phyloP scores from a whole-genome alignment of 164 flowering plant genomes.

The Platanus orientalis region DNA sequence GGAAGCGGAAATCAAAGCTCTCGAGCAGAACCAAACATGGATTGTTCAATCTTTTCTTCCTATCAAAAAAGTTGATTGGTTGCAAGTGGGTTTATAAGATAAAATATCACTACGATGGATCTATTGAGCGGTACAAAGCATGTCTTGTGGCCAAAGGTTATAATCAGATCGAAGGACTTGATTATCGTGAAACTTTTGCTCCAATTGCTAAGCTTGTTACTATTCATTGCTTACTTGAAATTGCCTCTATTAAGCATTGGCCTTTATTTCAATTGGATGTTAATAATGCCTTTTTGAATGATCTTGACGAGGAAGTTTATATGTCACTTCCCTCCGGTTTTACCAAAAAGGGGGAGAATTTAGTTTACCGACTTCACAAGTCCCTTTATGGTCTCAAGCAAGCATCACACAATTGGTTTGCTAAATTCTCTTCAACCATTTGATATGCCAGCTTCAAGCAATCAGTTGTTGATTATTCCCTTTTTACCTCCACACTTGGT shows the following conservation, averaged over 20 bases:
- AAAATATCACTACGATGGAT: not conserved
- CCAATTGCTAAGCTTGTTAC: not conserved
- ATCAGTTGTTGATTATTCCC: too few relatives aligned
- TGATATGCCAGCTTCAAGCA: not conserved
- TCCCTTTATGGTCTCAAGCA: not conserved
- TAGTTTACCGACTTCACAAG: not conserved
- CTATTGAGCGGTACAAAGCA: not conserved
- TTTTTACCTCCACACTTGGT: too few relatives aligned
- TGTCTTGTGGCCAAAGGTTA: not conserved
- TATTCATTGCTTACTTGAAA: not conserved
- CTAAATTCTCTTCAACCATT: not conserved
- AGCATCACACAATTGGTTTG: not conserved
- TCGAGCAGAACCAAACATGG: not conserved
- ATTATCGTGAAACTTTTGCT: not conserved
- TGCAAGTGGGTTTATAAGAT: constrained; percentile 2
- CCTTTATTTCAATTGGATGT: not conserved
- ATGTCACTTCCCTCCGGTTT: not conserved
- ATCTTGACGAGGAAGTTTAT: not conserved
- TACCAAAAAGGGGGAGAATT: not conserved
- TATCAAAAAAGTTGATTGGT: not conserved
- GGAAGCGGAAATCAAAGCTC: not conserved
- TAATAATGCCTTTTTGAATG: not conserved
- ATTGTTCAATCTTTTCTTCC: not conserved
- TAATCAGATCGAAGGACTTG: not conserved
- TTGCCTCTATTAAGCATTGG: not conserved